Evolutionary conservation across 2,329 filamentous ascomycete species (phyloP).

Genomic region (Zopfia rhizophila): DNA sequence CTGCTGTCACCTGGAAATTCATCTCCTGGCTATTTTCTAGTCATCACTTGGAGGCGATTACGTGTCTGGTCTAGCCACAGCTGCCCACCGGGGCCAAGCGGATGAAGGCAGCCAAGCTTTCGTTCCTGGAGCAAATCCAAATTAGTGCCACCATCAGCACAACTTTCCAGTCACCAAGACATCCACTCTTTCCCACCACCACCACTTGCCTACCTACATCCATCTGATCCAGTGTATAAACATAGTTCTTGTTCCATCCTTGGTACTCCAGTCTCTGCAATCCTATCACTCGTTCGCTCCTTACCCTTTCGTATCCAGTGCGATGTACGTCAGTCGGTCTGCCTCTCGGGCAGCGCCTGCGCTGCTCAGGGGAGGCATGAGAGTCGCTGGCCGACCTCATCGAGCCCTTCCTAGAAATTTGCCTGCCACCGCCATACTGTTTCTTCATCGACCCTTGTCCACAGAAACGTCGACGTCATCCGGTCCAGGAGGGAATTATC

Average conservation of each 20-base stretch:
- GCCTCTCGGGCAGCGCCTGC: slow-evolving; percentile 58
- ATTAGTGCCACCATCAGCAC: slow-evolving; percentile 26
- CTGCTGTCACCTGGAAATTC: too few species aligned
- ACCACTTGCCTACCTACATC: slow-evolving; percentile 14
- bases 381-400: slow-evolving; percentile 53
- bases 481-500: slow-evolving; percentile 64
- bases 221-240: too few species aligned
- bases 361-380: slow-evolving; percentile 57
- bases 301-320: slow-evolving; percentile 36
- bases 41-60: too few species aligned
- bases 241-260: too few species aligned
- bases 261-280: background rate
- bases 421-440: slow-evolving; percentile 67
- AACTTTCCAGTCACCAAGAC: slow-evolving; percentile 24
- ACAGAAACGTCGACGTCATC: slow-evolving; percentile 68
- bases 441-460: slow-evolving; percentile 64
- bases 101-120: slow-evolving; percentile 33
- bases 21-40: too few species aligned
- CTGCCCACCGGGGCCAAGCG: too few species aligned
- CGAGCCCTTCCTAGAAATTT: slow-evolving; percentile 61
- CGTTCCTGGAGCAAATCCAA: slow-evolving; percentile 21
- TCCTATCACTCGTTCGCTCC: slow-evolving; percentile 16
- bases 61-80: too few species aligned
- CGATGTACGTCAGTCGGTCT: slow-evolving; percentile 59
- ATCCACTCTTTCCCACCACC: slow-evolving; percentile 20